Base-by-base conservation (phyloP, 805 yeast species). In the Clavispora santaluciae region DNA sequence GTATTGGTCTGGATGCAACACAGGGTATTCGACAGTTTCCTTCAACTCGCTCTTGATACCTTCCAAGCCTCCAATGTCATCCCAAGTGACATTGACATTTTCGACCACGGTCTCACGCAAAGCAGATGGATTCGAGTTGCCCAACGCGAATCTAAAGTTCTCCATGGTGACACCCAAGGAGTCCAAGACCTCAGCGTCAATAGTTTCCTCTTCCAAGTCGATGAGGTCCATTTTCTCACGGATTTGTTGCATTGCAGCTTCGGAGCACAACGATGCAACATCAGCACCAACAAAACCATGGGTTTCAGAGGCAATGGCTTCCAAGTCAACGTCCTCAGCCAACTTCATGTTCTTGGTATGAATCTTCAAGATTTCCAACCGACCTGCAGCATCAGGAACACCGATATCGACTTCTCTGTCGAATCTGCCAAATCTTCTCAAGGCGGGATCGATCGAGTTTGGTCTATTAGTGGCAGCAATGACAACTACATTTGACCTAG, bases 271-370 rank as follows among this genome's bases (percentile, higher is more conserved):
- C 6, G 98, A 90, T 1, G 99, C 99, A 57, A 93, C 75, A 79
- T 93, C 99, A 38, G 97, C 96, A 74, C 99, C 99, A 45, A 93
- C 99, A 60, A 90, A 93, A 73, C 99, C 99, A 63, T 95, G 99
- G 28, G 99, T 93, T 72, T 93, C 99, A 20, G 95, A 73, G 12
- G 99, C 98, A 62, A 93, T 85, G 30, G 91, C 77, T 73, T 93
- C 99, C 56, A 93, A 78, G 64, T 93, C 97, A 40, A 93, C 99
- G 58, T 87, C 98, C 47, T 81, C 96, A 22, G 79, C 91, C 57
- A 93, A 76, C 70, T 93, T 93, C 99, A 93, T 93, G 72, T 93
- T 95, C 73, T 91, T 95, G 44, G 99, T 93, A 75, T 93, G 99
- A 56, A 95, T 93, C 69, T 95, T 82, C 61, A 93, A 75, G 52